A percentile compares a stretch with the other conserved stretches of the same genome.
Conservation (phyloP, 2,329 filamentous ascomycete species). For the Arthrocladium fulminans region DNA sequence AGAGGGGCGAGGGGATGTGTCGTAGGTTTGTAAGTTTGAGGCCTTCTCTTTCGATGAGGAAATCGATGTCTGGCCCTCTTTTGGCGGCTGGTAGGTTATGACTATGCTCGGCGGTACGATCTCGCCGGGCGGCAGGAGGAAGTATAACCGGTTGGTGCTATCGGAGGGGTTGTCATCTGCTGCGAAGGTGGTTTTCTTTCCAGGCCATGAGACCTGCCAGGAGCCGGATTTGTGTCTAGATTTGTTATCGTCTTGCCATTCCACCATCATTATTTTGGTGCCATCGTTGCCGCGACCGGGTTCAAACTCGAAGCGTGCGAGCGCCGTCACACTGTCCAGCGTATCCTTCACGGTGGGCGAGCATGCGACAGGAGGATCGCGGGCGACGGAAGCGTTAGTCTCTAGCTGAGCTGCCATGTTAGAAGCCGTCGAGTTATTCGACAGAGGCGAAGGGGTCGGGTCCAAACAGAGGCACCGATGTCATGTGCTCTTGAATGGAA, state of each 20-base stretch:
- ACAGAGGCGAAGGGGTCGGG: neutral
- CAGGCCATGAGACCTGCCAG: slow-evolving; percentile 79
- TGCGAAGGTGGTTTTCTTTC: slow-evolving; percentile 63
- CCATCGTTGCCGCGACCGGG: slow-evolving; percentile 66
- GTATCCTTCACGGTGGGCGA: slow-evolving; percentile 14
- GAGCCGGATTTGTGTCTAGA: slow-evolving; percentile 41
- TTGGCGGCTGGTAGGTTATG: slow-evolving; percentile 45
- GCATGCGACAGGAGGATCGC: neutral
- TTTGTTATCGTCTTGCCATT: slow-evolving; percentile 64
- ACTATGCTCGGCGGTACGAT: slow-evolving; percentile 64
- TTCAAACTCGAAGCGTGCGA: slow-evolving; percentile 82
- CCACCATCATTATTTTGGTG: slow-evolving; percentile 87
- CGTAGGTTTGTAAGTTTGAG: slow-evolving; percentile 10
- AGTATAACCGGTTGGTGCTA: slow-evolving; percentile 61
- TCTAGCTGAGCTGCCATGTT: neutral
- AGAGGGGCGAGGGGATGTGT: neutral
- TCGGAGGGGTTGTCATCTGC: slow-evolving; percentile 50
- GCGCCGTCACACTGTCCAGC: slow-evolving; percentile 42
- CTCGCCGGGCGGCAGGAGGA: slow-evolving; percentile 65
- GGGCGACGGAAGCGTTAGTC: neutral
- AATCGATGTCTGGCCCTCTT: slow-evolving; percentile 25
- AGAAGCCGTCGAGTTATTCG: neutral
- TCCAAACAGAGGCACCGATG: neutral
- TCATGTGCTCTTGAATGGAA: neutral
- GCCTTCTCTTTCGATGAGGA: slow-evolving; percentile 20